These are phyloP conservation scores for Solanum chilense DNA, from an alignment of 257 asterid genomes.

Conservation along the genomic window DNA sequence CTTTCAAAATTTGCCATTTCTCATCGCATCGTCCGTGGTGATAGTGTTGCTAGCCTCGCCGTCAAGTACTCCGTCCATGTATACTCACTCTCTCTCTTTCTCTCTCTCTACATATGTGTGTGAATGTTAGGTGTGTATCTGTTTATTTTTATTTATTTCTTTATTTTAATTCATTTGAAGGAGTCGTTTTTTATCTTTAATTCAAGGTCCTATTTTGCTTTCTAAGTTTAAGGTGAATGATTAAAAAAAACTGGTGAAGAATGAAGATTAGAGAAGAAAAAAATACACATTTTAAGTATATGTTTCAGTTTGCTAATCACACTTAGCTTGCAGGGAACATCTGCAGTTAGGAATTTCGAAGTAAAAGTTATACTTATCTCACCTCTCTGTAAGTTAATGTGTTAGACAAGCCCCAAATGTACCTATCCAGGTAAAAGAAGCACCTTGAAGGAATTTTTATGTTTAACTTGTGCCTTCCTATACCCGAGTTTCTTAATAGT, in stretches of 20 bases:
- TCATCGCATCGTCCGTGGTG: slow-evolving; percentile 61
- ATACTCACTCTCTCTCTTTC: neutral
- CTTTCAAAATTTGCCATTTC: slow-evolving; percentile 82
- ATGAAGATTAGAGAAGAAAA: neutral
- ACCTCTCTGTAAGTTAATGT: neutral
- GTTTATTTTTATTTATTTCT: neutral
- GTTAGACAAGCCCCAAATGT: neutral
- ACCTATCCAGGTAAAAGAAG: neutral
- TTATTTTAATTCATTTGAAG: neutral
- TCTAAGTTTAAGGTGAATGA: neutral
- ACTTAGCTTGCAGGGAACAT: neutral
- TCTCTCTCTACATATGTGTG: neutral
- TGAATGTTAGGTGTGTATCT: neutral
- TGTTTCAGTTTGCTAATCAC: neutral
- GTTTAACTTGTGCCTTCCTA: neutral
- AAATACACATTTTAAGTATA: neutral
- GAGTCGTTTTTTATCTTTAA: neutral
- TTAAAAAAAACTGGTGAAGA: neutral
- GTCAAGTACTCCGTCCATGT: slow-evolving; percentile 95
- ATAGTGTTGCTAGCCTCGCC: slow-evolving; percentile 86
- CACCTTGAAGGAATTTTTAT: neutral
- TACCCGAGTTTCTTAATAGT: neutral
- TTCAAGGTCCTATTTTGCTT: neutral
- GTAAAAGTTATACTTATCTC: neutral
- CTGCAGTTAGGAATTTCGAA: neutral